phyloP scores from a whole-genome alignment of 371 early-diverging fungal genomes.

The Mortierella sp. region DNA sequence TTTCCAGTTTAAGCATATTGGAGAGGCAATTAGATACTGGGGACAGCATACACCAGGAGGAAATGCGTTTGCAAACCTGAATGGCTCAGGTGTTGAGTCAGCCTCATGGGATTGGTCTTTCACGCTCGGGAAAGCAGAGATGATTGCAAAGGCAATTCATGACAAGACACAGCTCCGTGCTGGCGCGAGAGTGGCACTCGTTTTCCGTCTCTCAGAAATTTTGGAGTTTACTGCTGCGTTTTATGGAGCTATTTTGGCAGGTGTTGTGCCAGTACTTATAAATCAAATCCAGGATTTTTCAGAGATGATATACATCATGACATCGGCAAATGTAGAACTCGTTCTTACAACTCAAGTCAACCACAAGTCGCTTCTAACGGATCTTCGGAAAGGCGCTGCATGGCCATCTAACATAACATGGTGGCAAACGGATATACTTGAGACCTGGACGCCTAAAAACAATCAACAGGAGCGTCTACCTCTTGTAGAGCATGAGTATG shows the following conservation, averaged over 20 bases:
- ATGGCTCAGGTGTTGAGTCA: constrained; percentile 43
- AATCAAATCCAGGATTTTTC: constrained; percentile 84
- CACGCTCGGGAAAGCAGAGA: constrained; percentile 45
- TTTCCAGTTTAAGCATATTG: constrained; percentile 44
- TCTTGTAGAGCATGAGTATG: constrained; percentile 61
- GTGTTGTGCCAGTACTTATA: constrained; percentile 86
- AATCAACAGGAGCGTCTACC: constrained; percentile 55
- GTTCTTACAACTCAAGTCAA: constrained; percentile 87
- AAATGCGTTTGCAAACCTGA: constrained; percentile 49
- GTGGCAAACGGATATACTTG: constrained; percentile 83
- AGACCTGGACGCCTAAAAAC: constrained; percentile 68
- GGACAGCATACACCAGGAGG: constrained; percentile 33
- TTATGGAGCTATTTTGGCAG: constrained; percentile 82
- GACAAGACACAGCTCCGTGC: constrained; percentile 44
- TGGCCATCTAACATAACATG: constrained; percentile 76
- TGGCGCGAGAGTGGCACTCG: constrained; percentile 81
- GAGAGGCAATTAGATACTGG: constrained; percentile 48
- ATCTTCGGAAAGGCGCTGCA: constrained; percentile 66
- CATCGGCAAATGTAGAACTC: constrained; percentile 72
- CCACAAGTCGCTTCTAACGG: constrained; percentile 74
- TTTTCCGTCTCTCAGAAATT: constrained; percentile 84
- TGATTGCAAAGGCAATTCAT: constrained; percentile 46
- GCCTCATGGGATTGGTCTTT: constrained; percentile 49
- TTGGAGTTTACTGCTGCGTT: constrained; percentile 83
- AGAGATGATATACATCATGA: constrained; percentile 81